Conservation (phyloP, 495 filamentous ascomycete genomes). For the Trichoderma asperelloides region DNA sequence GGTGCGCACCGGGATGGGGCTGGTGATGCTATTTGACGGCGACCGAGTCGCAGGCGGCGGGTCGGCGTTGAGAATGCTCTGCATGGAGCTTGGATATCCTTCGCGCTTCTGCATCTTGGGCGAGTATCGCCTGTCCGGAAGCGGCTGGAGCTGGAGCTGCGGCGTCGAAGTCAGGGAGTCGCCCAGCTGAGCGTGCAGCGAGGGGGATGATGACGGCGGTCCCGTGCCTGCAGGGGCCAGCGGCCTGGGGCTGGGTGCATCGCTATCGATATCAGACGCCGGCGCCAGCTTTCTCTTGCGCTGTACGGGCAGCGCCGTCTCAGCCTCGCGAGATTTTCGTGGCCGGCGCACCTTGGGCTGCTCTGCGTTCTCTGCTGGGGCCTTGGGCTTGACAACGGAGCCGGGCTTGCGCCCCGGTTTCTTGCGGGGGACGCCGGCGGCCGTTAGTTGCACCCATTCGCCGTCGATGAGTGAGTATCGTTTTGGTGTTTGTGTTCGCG, state of each 20-base stretch:
- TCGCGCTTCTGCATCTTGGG: constrained; percentile 31
- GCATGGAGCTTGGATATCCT: constrained; percentile 34
- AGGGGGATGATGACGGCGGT: constrained; percentile 10
- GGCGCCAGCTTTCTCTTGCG: constrained; percentile 41
- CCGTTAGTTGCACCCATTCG: constrained; percentile 28
- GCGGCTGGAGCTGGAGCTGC: background rate
- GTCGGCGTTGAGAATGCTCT: constrained; percentile 40
- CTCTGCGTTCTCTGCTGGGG: constrained; percentile 33
- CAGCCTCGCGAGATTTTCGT: constrained; percentile 48
- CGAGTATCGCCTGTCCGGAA: background rate
- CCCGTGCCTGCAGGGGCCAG: constrained; percentile 16
- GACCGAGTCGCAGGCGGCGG: constrained; percentile 19
- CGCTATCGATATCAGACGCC: constrained; percentile 22
- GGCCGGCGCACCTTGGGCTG: constrained; percentile 43
- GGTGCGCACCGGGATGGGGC: constrained; percentile 27
- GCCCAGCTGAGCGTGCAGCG: background rate
- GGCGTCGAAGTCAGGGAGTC: constrained; percentile 9
- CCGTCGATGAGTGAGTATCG: constrained; percentile 7
- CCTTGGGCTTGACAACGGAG: constrained; percentile 36
- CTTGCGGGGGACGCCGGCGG: constrained; percentile 37
- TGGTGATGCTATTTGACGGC: background rate
- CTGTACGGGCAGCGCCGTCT: constrained; percentile 37
- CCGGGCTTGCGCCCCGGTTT: constrained; percentile 47
- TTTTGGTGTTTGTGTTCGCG: background rate
- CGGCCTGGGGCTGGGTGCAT: constrained; percentile 13